Evolutionary conservation across 2,329 filamentous ascomycete species (phyloP), one percentile per base, ranked within the genome.

Genomic region (Pseudogymnoascus sp.): DNA sequence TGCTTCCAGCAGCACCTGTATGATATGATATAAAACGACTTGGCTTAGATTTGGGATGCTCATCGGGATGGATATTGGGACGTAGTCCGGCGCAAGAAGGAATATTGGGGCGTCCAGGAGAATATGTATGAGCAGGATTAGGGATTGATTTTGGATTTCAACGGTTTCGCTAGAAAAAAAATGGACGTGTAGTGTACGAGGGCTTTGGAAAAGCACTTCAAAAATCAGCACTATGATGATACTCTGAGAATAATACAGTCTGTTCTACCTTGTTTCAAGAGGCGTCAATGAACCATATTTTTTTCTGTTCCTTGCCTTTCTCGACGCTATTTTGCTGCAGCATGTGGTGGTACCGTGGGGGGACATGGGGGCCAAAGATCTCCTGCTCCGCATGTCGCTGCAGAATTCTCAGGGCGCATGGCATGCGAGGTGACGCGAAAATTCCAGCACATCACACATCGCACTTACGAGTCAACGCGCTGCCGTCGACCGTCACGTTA

Each of bases 11-110:
- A 56, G 50, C 50, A 56, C 50, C 50, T 56, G 50, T 56, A 56
- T 56, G 50, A 56, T 56, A 56, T 56, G 50, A 56, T 56, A 56
- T 56, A 28, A 56, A 56, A 56, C 50, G 28, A 56, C 50, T 56
- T 56, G 28, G 50, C 50, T 56, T 56, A 56, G 50, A 56, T 56
- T 56, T 35, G 50, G 25, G 28, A 56, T 35, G 50, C 50, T 56
- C 50, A 56, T 56, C 16, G 10, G 50, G 3, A 56, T 56, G 50
- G 28, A 33, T 56, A 56, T 56, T 56, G 28, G 28, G 28, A 35
- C 28, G 50, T 35, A 33, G 25, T 56, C 50, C 50, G 50, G 50
- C 50, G 50, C 50, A 56, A 56, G 50, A 56, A 56, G 50, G 50
- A 56, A 35, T 18, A 33, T 56, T 56, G 50, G 50, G 50, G 50